These are phyloP conservation scores for Batrachochytrium dendrobatidis DNA, from an alignment of 371 early-diverging fungal genomes.

Conservation along the genomic window DNA sequence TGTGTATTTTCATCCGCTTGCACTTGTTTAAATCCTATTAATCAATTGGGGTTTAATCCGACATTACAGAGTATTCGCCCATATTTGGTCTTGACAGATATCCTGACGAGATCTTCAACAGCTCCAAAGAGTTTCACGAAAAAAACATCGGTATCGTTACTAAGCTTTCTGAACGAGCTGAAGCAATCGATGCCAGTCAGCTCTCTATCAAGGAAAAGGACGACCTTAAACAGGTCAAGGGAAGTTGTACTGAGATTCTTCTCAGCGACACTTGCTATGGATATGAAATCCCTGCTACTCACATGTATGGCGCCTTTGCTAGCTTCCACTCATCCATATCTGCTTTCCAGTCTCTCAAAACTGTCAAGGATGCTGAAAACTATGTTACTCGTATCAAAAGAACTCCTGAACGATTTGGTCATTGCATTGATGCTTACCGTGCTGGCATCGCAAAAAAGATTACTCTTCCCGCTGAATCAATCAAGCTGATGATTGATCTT, in stretches of 20 bases:
- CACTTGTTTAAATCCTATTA: too few relatives aligned
- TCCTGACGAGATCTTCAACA: background rate
- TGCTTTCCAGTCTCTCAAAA: conserved; percentile 17
- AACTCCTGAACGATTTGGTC: conserved; percentile 12
- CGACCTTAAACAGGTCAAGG: conserved; percentile 6
- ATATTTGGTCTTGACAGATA: background rate
- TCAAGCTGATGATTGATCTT: conserved; percentile 19
- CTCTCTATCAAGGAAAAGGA: background rate
- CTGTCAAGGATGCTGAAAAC: conserved; percentile 23
- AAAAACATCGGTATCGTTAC: background rate
- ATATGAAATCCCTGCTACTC: conserved; percentile 4
- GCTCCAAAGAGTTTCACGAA: background rate
- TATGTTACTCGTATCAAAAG: conserved; percentile 19
- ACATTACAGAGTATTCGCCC: background rate
- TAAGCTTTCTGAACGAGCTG: background rate
- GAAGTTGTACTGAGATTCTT: background rate
- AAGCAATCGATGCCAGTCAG: background rate
- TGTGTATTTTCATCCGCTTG: too few relatives aligned
- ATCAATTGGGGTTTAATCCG: too few relatives aligned
- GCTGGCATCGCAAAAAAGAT: conserved; percentile 15
- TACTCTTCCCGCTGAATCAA: conserved; percentile 17
- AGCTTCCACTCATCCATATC: background rate
- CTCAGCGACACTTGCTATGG: background rate
- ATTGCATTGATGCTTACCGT: conserved; percentile 20
- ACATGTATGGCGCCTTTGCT: conserved; percentile 4